phyloP scores from a whole-genome alignment of 2,329 filamentous ascomycete genomes.

The Alternaria incomplexa region DNA sequence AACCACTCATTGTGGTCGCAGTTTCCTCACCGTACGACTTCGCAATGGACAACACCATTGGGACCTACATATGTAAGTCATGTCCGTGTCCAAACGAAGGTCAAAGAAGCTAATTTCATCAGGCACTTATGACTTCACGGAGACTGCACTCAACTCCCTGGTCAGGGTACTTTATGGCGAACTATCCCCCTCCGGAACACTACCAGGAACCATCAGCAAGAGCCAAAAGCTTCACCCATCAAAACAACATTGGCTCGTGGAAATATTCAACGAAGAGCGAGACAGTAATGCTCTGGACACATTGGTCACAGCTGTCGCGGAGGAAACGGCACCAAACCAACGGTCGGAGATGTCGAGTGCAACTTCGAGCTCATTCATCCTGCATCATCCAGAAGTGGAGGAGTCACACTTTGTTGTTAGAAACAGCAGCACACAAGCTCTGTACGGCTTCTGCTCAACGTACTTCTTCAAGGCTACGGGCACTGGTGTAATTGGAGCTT shows the following conservation, averaged over 20 bases:
- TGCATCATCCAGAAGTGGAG: conserved; percentile 72
- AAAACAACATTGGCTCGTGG: conserved; percentile 94
- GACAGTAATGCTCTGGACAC: conserved; percentile 76
- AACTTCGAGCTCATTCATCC: conserved; percentile 75
- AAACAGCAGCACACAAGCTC: conserved; percentile 87
- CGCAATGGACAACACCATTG: conserved; percentile 86
- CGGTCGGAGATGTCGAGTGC: conserved; percentile 73
- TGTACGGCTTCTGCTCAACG: conserved; percentile 92
- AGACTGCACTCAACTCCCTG: conserved; percentile 83
- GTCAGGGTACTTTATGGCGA: conserved; percentile 87
- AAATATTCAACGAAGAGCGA: conserved; percentile 80
- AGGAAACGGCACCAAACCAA: conserved; percentile 68
- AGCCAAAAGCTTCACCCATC: conserved; percentile 87
- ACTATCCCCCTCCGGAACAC: conserved; percentile 59
- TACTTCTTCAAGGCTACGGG: conserved; percentile 76
- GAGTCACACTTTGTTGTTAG: conserved; percentile 91
- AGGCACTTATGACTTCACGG: conserved; percentile 92
- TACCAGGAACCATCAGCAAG: conserved; percentile 78
- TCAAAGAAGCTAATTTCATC: not conserved
- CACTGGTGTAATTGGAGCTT: conserved; percentile 77
- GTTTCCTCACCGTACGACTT: conserved; percentile 98
- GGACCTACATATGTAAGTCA: conserved; percentile 84
- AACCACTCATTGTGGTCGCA: conserved; percentile 87
- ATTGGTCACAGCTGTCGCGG: conserved; percentile 74
- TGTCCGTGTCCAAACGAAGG: not conserved